These are phyloP conservation scores for Mycocentrospora acerina DNA, from an alignment of 2,329 filamentous ascomycete species.

Conservation along the genomic window DNA sequence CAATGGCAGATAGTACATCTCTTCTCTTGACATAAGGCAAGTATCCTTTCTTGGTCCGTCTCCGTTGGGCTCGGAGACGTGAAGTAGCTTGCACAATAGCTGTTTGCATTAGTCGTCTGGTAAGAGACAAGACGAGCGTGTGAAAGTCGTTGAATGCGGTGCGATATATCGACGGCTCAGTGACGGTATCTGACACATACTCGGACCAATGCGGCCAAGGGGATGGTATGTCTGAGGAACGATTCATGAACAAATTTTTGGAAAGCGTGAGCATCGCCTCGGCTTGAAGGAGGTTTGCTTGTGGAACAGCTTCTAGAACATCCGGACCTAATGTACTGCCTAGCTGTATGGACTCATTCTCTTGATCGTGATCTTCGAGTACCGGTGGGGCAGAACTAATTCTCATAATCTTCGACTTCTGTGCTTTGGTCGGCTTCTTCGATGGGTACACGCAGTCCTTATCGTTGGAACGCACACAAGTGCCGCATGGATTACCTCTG, in stretches of 20 bases:
- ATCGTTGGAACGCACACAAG: slow-evolving; percentile 8
- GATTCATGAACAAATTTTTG: slow-evolving; percentile 40
- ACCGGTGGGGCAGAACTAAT: too few species aligned
- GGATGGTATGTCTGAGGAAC: slow-evolving; percentile 24
- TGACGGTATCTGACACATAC: slow-evolving; percentile 22
- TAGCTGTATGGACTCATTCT: background rate
- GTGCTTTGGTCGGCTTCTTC: background rate
- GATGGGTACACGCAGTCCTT: slow-evolving; percentile 9
- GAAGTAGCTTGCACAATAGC: slow-evolving; percentile 70
- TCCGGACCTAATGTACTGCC: slow-evolving; percentile 1
- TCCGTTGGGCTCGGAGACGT: slow-evolving; percentile 58
- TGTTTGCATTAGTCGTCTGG: slow-evolving; percentile 68
- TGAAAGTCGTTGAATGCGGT: slow-evolving; percentile 78
- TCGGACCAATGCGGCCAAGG: slow-evolving; percentile 38
- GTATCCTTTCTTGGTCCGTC: slow-evolving; percentile 27
- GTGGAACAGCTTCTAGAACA: slow-evolving; percentile 34
- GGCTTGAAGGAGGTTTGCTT: slow-evolving; percentile 34
- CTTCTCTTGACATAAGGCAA: slow-evolving; percentile 43
- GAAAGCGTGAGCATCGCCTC: slow-evolving; percentile 34
- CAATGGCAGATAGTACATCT: slow-evolving; percentile 58
- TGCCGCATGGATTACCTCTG: slow-evolving; percentile 11
- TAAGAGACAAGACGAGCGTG: slow-evolving; percentile 66
- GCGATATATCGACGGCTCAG: slow-evolving; percentile 67
- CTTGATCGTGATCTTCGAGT: background rate
- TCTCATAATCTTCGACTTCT: too few species aligned